Conservation (phyloP, 192 early-diverging fungal genomes). For the Rhizophagus clarus region DNA sequence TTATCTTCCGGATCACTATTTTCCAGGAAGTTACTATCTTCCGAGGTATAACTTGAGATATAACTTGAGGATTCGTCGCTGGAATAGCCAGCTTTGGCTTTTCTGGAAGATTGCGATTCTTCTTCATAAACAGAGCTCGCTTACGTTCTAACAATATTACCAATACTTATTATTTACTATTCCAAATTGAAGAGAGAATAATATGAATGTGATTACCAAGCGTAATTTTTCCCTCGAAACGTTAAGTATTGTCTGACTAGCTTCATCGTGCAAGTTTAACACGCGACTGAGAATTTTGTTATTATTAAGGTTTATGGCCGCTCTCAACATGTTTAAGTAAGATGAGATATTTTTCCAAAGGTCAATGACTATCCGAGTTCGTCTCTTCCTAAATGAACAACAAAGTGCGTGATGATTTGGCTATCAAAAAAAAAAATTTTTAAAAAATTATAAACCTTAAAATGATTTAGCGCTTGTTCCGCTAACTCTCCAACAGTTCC, state of each 20-base stretch:
- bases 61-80: too few relatives aligned
- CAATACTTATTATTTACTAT: conserved; percentile 23
- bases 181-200: background rate
- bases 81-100: too few relatives aligned
- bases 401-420: too few relatives aligned
- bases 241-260: conserved; percentile 18
- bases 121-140: background rate
- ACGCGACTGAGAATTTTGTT: conserved; percentile 15
- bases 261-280: background rate
- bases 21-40: too few relatives aligned
- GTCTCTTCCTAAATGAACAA: conserved; percentile 28
- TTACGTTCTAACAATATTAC: conserved; percentile 4
- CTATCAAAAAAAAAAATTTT: background rate
- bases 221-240: conserved; percentile 13
- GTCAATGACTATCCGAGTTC: background rate
- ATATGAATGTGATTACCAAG: conserved; percentile 27
- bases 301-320: conserved; percentile 11
- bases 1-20: too few relatives aligned
- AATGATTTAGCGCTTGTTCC: conserved; percentile 3
- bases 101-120: too few relatives aligned
- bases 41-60: too few relatives aligned
- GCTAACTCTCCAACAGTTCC: background rate
- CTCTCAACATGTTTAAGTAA: conserved; percentile 18
- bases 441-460: conserved; percentile 23
- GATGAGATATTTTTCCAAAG: conserved; percentile 1